Evolutionary conservation across 192 early-diverging fungal genomes (phyloP).

Genomic region (Backusella macrospora): DNA sequence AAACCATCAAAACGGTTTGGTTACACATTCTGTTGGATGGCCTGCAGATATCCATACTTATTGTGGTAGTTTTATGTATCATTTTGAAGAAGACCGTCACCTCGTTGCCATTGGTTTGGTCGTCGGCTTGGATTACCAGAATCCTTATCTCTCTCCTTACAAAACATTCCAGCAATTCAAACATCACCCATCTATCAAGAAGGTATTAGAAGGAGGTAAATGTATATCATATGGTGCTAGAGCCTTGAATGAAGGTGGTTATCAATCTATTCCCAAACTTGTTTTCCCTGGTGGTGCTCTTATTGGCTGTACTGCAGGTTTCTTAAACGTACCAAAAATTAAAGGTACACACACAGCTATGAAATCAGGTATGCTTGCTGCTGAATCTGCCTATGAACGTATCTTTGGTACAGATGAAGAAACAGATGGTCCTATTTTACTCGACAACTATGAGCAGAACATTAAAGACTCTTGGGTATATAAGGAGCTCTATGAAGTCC

Average conservation of each 20-base stretch:
- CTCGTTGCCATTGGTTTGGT: constrained; percentile 87
- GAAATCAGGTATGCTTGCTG: constrained; percentile 97
- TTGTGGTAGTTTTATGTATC: constrained; percentile 95
- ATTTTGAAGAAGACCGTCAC: constrained; percentile 80
- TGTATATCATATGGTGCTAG: constrained; percentile 92
- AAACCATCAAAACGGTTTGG: constrained; percentile 83
- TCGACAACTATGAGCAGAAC: constrained; percentile 78
- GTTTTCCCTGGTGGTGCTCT: constrained; percentile 94
- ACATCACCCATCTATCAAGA: constrained; percentile 84
- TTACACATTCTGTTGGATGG: constrained; percentile 89
- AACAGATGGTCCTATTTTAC: constrained; percentile 61
- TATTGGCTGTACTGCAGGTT: constrained; percentile 94
- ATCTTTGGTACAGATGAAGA: constrained; percentile 45
- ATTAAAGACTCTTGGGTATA: constrained; percentile 89
- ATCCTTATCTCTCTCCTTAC: constrained; percentile 95
- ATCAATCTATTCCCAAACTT: constrained; percentile 94
- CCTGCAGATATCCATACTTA: constrained; percentile 92
- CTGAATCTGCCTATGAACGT: constrained; percentile 80
- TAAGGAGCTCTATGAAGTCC: constrained; percentile 87
- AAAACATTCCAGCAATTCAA: constrained; percentile 96
- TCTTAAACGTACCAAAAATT: constrained; percentile 97
- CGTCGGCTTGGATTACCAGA: constrained; percentile 91
- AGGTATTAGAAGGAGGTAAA: constrained; percentile 88
- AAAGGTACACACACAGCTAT: constrained; percentile 99
- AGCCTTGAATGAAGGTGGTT: constrained; percentile 96